Evolutionary conservation across 495 filamentous ascomycete genomes (phyloP).

Genomic region (Penicillium fimorum): DNA sequence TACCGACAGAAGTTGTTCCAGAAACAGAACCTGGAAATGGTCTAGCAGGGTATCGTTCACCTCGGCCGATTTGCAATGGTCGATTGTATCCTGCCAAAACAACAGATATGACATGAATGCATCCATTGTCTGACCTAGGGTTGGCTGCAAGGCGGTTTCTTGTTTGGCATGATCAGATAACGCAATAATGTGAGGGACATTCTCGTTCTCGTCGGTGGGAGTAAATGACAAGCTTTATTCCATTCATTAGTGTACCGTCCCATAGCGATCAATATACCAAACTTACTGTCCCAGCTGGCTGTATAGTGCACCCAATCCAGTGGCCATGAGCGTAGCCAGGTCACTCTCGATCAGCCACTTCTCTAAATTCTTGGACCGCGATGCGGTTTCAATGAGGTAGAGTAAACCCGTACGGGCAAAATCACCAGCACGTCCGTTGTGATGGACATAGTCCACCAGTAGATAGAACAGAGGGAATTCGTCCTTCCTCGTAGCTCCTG

Average conservation of each 20-base stretch:
- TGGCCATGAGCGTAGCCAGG: constrained; percentile 94
- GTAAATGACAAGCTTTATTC: constrained; percentile 36
- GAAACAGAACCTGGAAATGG: constrained; percentile 95
- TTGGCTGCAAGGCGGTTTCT: constrained; percentile 43
- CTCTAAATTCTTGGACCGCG: constrained; percentile 75
- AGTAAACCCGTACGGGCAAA: constrained; percentile 95
- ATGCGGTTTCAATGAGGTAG: constrained; percentile 93
- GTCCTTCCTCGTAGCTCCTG: constrained; percentile 81
- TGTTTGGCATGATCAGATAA: constrained; percentile 72
- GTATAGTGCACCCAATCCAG: constrained; percentile 90
- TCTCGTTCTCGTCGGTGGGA: constrained; percentile 56
- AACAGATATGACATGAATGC: constrained; percentile 92
- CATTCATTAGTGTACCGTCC: constrained; percentile 18
- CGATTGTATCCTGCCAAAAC: constrained; percentile 97
- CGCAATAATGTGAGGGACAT: constrained; percentile 76
- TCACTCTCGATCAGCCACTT: constrained; percentile 97
- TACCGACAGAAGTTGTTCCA: constrained; percentile 86
- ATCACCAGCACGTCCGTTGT: constrained; percentile 87
- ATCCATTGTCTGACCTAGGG: constrained; percentile 74
- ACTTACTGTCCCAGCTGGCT: constrained; percentile 84
- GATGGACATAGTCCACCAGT: constrained; percentile 92
- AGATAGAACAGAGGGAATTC: constrained; percentile 96
- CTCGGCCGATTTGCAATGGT: constrained; percentile 88
- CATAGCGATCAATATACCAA: neutral
- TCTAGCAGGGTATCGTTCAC: constrained; percentile 90